Evolutionary conservation across 371 early-diverging fungal species (phyloP).

Genomic region (Mortierella sp.): DNA sequence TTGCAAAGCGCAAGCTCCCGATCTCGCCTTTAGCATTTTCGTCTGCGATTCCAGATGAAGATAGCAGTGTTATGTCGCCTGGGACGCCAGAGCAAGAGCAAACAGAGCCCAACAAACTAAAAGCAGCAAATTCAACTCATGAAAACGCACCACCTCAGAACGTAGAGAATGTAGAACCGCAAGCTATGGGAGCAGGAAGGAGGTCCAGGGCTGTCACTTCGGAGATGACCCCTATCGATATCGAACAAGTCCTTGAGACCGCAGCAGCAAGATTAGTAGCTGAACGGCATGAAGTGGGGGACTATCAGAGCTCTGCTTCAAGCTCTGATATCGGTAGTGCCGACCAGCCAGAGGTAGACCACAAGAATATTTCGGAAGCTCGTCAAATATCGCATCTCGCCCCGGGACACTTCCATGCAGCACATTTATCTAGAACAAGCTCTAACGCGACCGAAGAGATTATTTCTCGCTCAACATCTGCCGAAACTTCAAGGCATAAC

Average conservation of each 20-base stretch:
- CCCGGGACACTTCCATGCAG: slow-evolving; percentile 10
- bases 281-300: slow-evolving; percentile 20
- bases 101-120: neutral
- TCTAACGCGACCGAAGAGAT: slow-evolving; percentile 33
- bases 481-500: slow-evolving; percentile 32
- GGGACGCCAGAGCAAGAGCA: neutral
- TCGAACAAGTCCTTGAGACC: slow-evolving; percentile 35
- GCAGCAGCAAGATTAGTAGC: slow-evolving; percentile 35
- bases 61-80: neutral
- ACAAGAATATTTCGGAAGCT: neutral
- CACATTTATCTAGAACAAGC: slow-evolving; percentile 27
- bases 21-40: slow-evolving; percentile 38
- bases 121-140: neutral
- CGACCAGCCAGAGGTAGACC: neutral
- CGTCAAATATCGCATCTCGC: neutral
- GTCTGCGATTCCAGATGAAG: slow-evolving; percentile 11
- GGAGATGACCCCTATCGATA: slow-evolving; percentile 31
- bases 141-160: slow-evolving; percentile 9
- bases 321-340: neutral
- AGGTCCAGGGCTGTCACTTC: slow-evolving; percentile 36
- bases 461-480: slow-evolving; percentile 24
- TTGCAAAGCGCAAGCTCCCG: slow-evolving; percentile 25
- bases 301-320: neutral
- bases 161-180: neutral
- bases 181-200: slow-evolving; percentile 18